Base-by-base conservation (phyloP, 805 yeast species). In the Kodamaea leandrae region DNA sequence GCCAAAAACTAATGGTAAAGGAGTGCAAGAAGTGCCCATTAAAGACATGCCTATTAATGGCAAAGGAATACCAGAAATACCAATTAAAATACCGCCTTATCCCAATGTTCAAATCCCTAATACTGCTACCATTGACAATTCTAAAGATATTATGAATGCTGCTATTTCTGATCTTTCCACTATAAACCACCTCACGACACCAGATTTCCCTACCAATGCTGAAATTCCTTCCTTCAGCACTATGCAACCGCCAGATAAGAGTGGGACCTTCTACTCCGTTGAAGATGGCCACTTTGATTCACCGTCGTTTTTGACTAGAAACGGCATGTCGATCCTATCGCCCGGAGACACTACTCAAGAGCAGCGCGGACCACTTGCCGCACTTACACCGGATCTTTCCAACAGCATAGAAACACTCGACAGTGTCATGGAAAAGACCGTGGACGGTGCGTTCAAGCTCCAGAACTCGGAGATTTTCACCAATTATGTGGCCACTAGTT, bases 401-500 rank as follows among this genome's bases (percentile, higher is more conserved):
- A 51, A 49, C 27, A 65, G 68, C 1, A 51, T 63, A 6, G 59
- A 55, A 30, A 47, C 50, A 26, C 38, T 60, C 16, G 53, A 62
- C 4, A 43, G 50, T 34, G 58, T 62, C 1, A 37, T 63, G 13
- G 62, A 58, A 24, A 52, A 51, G 17, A 47, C 58, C 5, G 52
- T 57, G 3, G 53, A 53, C 26, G 64, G 61, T 2, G 58, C 58
- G 10, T 50, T 61, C 42, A 51, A 52, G 18, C 46, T 60, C 12
- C 58, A 57, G 28, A 60, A 54, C 33, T 56, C 62, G 0, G 64
- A 51, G 28, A 46, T 63, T 3, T 55, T 61, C 49, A 54, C 52
- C 37, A 51, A 52, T 26, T 61, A 54, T 40, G 48, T 60, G 6
- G 17, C 37, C 12, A 28, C 6, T 21, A 21, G 9, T 9, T 7